phyloP scores from a whole-genome alignment of 129 eudicot species.

The Dittrichia graveolens region DNA sequence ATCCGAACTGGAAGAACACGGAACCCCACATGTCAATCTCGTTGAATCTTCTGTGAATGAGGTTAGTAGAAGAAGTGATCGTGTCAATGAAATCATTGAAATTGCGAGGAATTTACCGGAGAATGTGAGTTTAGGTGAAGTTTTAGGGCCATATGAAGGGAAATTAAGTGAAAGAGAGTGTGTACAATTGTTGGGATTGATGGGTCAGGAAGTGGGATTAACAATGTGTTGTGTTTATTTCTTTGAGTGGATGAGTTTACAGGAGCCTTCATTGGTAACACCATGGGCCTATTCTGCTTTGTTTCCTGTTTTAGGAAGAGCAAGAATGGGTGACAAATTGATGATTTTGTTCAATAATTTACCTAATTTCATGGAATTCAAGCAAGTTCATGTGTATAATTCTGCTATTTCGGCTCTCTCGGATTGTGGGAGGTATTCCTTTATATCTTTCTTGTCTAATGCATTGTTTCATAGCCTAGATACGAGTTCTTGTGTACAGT shows the following conservation, averaged over 20 bases:
- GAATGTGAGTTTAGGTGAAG: slow-evolving; percentile 75
- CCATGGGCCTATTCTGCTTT: slow-evolving; percentile 70
- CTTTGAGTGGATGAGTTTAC: slow-evolving; percentile 92
- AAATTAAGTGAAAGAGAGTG: slow-evolving; percentile 65
- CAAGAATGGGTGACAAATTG: slow-evolving; percentile 66
- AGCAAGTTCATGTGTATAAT: slow-evolving; percentile 72
- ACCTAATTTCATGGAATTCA: slow-evolving; percentile 47
- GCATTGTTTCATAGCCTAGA: neutral
- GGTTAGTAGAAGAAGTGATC: slow-evolving; percentile 21
- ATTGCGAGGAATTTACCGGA: slow-evolving; percentile 61
- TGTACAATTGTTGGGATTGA: slow-evolving; percentile 59
- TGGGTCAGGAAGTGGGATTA: slow-evolving; percentile 64
- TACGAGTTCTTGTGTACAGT: slow-evolving; percentile 46
- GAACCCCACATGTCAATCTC: neutral
- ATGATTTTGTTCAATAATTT: slow-evolving; percentile 70
- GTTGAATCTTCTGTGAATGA: slow-evolving; percentile 25
- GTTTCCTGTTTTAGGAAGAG: slow-evolving; percentile 75
- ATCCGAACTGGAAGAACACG: neutral
- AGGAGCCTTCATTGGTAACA: slow-evolving; percentile 75
- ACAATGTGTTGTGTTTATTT: slow-evolving; percentile 73
- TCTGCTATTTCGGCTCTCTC: slow-evolving; percentile 79
- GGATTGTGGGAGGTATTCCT: slow-evolving; percentile 63
- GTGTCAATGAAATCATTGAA: slow-evolving; percentile 44
- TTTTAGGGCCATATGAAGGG: slow-evolving; percentile 55
- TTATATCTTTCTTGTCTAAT: neutral